phyloP scores from a whole-genome alignment of 208 protist genomes.

The Crithidia sp. region DNA sequence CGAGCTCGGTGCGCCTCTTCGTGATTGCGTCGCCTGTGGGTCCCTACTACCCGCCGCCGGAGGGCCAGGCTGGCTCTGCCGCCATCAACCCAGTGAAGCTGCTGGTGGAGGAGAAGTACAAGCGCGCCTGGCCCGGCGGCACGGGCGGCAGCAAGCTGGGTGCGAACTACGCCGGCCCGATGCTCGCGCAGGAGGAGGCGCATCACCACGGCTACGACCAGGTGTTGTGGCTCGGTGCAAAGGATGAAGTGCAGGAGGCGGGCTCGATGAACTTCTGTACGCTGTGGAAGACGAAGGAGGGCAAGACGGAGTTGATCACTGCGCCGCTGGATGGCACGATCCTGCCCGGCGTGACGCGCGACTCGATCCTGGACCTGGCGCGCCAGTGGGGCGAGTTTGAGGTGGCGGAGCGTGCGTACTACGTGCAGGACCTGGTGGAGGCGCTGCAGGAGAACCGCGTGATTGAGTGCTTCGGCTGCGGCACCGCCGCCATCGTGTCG shows the following conservation, averaged over 20 bases:
- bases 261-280: slow-evolving; percentile 98
- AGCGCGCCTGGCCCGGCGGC: slow-evolving; percentile 96
- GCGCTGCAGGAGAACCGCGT: slow-evolving; percentile 87
- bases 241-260: slow-evolving; percentile 96
- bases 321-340: slow-evolving; percentile 95
- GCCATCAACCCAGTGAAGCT: slow-evolving; percentile 93
- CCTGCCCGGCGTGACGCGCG: slow-evolving; percentile 96
- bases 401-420: slow-evolving; percentile 84
- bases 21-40: slow-evolving; percentile 97
- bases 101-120: slow-evolving; percentile 85
- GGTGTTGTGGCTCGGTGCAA: slow-evolving; percentile 97
- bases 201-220: slow-evolving; percentile 94
- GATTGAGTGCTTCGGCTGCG: slow-evolving; percentile 96
- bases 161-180: slow-evolving; percentile 92
- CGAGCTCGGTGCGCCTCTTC: slow-evolving; percentile 81
- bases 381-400: slow-evolving; percentile 85
- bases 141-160: slow-evolving; percentile 95
- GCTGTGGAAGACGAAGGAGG: slow-evolving; percentile 84
- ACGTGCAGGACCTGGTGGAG: slow-evolving; percentile 87
- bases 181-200: slow-evolving; percentile 90
- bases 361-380: slow-evolving; percentile 94
- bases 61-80: slow-evolving; percentile 20
- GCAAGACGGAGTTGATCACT: slow-evolving; percentile 93
- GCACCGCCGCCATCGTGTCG: slow-evolving; percentile 96
- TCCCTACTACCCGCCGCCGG: slow-evolving; percentile 93